A percentile compares a stretch with the other conserved stretches of the same genome.
Conservation (phyloP, 2,329 filamentous ascomycete species). For the Hymenoscyphus infarciens region DNA sequence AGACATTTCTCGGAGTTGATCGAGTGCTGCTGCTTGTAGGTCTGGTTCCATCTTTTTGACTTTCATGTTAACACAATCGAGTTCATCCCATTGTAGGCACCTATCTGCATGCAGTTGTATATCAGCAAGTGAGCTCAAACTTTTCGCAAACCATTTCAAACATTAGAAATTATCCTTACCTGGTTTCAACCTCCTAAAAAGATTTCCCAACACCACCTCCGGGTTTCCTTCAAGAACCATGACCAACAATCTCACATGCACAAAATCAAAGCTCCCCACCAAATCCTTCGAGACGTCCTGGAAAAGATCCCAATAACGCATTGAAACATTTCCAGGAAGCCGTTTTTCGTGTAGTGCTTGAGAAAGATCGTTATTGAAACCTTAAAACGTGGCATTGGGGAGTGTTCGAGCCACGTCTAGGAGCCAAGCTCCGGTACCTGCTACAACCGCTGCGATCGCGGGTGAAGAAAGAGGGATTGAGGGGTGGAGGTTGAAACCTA, state of each 20-base stretch:
- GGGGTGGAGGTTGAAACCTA: conserved; percentile 5
- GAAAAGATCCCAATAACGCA: conserved; percentile 6
- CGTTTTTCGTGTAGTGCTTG: neutral
- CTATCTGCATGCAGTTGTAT: neutral
- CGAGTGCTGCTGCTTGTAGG: neutral
- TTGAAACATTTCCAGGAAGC: conserved; percentile 3
- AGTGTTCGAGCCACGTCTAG: conserved; percentile 2
- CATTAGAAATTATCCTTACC: neutral
- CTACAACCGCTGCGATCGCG: conserved; percentile 8
- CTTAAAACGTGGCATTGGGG: conserved; percentile 4
- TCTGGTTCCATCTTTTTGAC: conserved; percentile 3
- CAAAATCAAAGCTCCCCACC: conserved; percentile 5
- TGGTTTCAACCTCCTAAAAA: conserved; percentile 10
- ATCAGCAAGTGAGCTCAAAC: neutral
- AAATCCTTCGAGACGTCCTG: conserved; percentile 2
- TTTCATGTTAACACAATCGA: conserved; percentile 7
- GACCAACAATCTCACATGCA: conserved; percentile 7
- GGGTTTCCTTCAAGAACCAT: neutral
- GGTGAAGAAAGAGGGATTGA: conserved; percentile 1
- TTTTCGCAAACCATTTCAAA: neutral
- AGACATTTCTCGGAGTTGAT: conserved; percentile 1
- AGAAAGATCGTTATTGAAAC: conserved; percentile 5
- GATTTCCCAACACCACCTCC: neutral
- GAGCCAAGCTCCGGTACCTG: conserved; percentile 5
- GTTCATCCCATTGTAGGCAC: conserved; percentile 10